Evolutionary conservation across 495 filamentous ascomycete species (phyloP), one percentile per base, ranked within the genome.

Genomic region (Penicillium tannophilum): DNA sequence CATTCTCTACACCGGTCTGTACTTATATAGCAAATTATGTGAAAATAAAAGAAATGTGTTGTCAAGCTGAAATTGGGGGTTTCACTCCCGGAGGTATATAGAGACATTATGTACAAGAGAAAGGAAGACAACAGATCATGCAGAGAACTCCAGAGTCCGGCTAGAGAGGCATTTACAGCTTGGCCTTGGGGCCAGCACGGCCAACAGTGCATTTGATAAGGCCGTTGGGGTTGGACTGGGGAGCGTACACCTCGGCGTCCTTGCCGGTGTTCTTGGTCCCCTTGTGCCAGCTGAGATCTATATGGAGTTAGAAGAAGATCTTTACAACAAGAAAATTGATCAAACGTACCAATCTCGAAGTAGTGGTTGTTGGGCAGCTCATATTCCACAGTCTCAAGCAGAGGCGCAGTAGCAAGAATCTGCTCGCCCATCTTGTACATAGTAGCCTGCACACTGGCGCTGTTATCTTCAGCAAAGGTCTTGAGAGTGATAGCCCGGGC

Each of bases 401-500:
- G 77, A 30, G 90, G 85, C 54, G 82, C 91, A 26, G 78, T 84
- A 17, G 80, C 90, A 62, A 98, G 79, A 62, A 98, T 97, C 77
- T 89, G 82, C 71, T 93, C 87, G 57, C 83, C 84, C 94, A 98
- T 98, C 82, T 96, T 93, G 76, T 96, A 98, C 94, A 98, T 97
- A 56, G 93, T 97, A 61, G 88, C 87, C 82, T 98, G 94, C 17
- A 98, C 94, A 66, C 90, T 93, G 47, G 94, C 89, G 63, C 90
- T 94, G 71, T 90, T 82, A 63, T 98, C 93, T 65, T 85, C 84
- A n/a, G 94, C 93, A 68, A 98, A 98, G 0, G 86, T 91, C 82
- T 90, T 90, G 65, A 97, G 79, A 20, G 93, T 95, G 74, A 96
- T 93, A 41, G 79, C 75, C 57, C 92, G 82, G 23, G 91, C 92